Conservation (phyloP, 148 eudicot genomes). For the Rhododendron griersonianum region DNA sequence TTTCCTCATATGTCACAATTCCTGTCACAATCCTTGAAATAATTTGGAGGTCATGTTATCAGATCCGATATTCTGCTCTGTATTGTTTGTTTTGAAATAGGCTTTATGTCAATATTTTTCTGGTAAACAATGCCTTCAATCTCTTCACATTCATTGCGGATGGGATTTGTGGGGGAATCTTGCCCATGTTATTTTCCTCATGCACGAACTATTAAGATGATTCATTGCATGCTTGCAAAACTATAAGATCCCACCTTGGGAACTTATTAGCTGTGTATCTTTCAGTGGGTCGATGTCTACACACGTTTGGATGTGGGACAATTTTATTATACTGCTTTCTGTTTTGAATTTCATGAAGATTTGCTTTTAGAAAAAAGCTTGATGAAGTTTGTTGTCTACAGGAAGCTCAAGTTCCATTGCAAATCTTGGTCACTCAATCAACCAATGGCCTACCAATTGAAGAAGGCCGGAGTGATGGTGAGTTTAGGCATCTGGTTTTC, state of each 20-base stretch:
- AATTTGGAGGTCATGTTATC: background rate
- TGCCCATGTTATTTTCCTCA: background rate
- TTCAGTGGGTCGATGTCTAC: background rate
- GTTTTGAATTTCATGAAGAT: background rate
- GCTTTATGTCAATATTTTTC: background rate
- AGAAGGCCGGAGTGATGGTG: slow-evolving; percentile 61
- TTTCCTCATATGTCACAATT: slow-evolving; percentile 12
- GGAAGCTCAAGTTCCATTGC: slow-evolving; percentile 85
- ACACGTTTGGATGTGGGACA: background rate
- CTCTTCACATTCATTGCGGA: background rate
- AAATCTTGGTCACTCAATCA: slow-evolving; percentile 86
- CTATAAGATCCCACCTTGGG: background rate
- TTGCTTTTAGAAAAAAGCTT: background rate
- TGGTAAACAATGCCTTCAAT: background rate
- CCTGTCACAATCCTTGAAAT: background rate
- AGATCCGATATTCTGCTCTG: background rate
- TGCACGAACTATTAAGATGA: background rate
- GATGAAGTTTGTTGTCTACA: slow-evolving; percentile 24
- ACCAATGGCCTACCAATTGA: slow-evolving; percentile 55
- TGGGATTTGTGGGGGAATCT: background rate
- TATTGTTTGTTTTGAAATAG: background rate
- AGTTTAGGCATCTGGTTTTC: slow-evolving; percentile 1
- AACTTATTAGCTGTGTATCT: background rate
- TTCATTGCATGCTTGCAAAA: background rate
- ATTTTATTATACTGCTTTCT: background rate